Evolutionary conservation across 176 grass and related monocot genomes (phyloP).

Genomic region (Microstegium vimineum): DNA sequence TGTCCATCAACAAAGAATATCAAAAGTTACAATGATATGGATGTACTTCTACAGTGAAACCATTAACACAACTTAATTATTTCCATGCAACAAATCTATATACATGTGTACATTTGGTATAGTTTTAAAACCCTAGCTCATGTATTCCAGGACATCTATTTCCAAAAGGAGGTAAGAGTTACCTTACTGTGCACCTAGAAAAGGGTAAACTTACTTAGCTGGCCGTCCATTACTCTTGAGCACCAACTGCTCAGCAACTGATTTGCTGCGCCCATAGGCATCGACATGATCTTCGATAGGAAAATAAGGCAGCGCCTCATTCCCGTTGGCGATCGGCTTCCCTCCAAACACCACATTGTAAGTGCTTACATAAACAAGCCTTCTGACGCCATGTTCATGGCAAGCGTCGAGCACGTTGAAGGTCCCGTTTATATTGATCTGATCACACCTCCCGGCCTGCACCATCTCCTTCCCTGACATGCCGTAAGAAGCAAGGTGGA

Average conservation of each 20-base stretch:
- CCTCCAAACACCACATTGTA: slow-evolving; percentile 91
- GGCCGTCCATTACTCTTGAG: slow-evolving; percentile 73
- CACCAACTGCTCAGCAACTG: slow-evolving; percentile 79
- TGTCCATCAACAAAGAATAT: neutral
- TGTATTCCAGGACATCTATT: neutral
- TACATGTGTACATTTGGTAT: neutral
- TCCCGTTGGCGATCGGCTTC: slow-evolving; percentile 65
- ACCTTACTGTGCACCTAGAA: neutral
- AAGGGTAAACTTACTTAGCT: slow-evolving; percentile 57
- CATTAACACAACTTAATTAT: neutral
- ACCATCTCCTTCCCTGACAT: slow-evolving; percentile 98
- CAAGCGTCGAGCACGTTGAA: slow-evolving; percentile 75
- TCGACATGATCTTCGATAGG: slow-evolving; percentile 79
- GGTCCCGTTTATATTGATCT: slow-evolving; percentile 87
- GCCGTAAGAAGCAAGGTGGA: slow-evolving; percentile 90
- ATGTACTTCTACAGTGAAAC: neutral
- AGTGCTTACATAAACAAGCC: slow-evolving; percentile 87
- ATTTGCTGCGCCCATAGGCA: slow-evolving; percentile 86
- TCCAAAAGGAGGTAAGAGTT: neutral
- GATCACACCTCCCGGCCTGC: slow-evolving; percentile 47
- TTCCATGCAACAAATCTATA: neutral
- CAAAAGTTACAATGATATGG: neutral
- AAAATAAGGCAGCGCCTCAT: slow-evolving; percentile 78
- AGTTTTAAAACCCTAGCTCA: neutral
- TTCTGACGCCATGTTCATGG: slow-evolving; percentile 56